These are phyloP conservation scores for Nicotiana tomentosiformis DNA, from an alignment of 257 asterid genomes.

Conservation along the genomic window DNA sequence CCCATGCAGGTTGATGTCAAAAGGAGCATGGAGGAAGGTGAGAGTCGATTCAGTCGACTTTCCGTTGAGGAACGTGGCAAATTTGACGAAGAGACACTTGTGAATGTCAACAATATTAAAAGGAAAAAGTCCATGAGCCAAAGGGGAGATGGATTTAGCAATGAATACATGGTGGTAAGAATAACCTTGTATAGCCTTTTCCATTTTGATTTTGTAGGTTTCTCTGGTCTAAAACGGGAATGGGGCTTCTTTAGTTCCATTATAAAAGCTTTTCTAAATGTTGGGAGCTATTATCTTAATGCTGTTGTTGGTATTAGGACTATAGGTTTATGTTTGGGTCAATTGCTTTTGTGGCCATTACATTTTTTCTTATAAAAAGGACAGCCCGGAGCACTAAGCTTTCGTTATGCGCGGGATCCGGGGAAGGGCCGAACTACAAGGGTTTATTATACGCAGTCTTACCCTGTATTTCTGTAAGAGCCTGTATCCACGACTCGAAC, in stretches of 20 bases:
- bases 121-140: conserved; percentile 52
- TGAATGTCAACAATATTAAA: conserved; percentile 76
- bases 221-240: background rate
- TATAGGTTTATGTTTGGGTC: background rate
- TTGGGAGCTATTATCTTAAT: background rate
- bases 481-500: too few species aligned
- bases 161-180: conserved; percentile 92
- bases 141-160: conserved; percentile 63
- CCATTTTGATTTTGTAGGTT: background rate
- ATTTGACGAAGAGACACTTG: conserved; percentile 97
- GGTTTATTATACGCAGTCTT: too few species aligned
- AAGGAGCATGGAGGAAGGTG: conserved; percentile 70
- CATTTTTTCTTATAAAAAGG: too few species aligned
- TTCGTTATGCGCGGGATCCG: too few species aligned
- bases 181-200: background rate
- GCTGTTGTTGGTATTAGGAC: background rate
- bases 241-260: background rate
- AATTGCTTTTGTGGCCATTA: too few species aligned
- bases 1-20: conserved; percentile 64
- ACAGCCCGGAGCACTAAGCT: too few species aligned
- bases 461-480: too few species aligned
- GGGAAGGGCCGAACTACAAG: too few species aligned
- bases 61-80: conserved; percentile 94
- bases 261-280: background rate
- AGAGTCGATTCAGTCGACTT: conserved; percentile 64